Base-by-base conservation (phyloP, 225 moss, liverwort and hornwort genomes). In the Pleurozium schreberi region DNA sequence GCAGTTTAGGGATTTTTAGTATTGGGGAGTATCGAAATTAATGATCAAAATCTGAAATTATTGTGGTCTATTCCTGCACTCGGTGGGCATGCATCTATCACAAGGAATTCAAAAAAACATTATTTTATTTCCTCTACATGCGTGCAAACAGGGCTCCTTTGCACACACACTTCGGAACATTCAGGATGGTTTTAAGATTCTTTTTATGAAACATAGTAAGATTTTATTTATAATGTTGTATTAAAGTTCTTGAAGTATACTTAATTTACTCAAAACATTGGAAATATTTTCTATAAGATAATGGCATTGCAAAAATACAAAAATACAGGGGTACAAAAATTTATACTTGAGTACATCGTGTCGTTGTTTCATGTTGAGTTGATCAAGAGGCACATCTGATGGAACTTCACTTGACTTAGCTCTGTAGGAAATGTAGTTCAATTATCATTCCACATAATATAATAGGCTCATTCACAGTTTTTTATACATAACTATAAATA, bases 351-450 rank as follows among this genome's bases (percentile, higher is more conserved):
- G 63, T 12, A 94, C 49, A n/a, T 85, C 38, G 7, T 93, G 91
- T 33, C 97, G 92, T 92, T 99, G 95, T 84, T 90, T 88, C 50
- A 93, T 30, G 31, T 91, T 91, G 83, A 99, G 93, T 23, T 95
- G 90, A 90, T 99, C 96, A 38, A 99, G 95, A 42, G 90, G 92
- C 66, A 93, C 40, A 47, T 81, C 63, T 69, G 22, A 50, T 71
- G 88, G 87, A 83, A 90, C 52, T 81, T 77, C 82, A 81, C 86
- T 87, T 31, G 84, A 68, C 31, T 85, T 38, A 9, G 23, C 67
- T 14, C 90, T 91, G 21, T 18, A 60, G 20, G 21, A 82, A 34
- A 67, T 50, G 19, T 42, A 27, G 21, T 42, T 23, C 13, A 83
- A 55, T 31, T 70, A 80, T 43, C 15, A 67, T 28, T 15, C 26